Evolutionary conservation across 2,329 filamentous ascomycete species (phyloP), one percentile per base, ranked within the genome.

Genomic region (Coniochaeta prunicola): DNA sequence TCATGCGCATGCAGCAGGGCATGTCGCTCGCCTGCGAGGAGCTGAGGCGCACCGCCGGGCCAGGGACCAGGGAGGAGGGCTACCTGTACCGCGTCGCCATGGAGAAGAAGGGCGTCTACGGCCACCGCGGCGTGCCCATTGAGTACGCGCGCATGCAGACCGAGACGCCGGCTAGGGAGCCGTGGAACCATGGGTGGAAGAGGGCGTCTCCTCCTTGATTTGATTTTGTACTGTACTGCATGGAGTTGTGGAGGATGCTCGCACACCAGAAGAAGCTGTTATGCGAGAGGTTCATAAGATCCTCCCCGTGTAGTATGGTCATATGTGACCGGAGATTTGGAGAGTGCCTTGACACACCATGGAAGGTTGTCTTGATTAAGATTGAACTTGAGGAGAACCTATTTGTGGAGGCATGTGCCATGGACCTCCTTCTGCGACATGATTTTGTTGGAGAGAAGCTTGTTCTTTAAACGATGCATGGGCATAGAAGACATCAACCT

Each of bases 131-230:
- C 60, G 81, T 97, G 59, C 94, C 94, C 15, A 92, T 97, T 68
- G 94, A 99, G 80, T 97, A 96, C 79, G 89, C 89, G 30, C 79
- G 90, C 64, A 79, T 84, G 63, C 89, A 96, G 81, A 93, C 90
- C 33, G 93, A 97, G 70, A 91, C 84, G 56, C 93, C 93, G 7
- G 78, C 80, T 0, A 81, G 80, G 45, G 84, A 88, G 65, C 85
- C 91, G n/a, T 99, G 93, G 92, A 94, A 97, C 76, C 87, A 96
- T 75, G 88, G 79, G 13, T 99, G 94, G 94, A 96, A 86, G 78
- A 83, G 87, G 12, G 78, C 69, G 67, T 6, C 6, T 30, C 4
- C 34, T 7, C 36, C 34, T 34, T 55, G 36, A 57, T 24, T 12
- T 45, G 21, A 5, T 45, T 24, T 45, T 45, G 15, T 42, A 2